These are phyloP conservation scores for Protomyces inouyei DNA, from an alignment of 1,139 yeast species.

Conservation along the genomic window DNA sequence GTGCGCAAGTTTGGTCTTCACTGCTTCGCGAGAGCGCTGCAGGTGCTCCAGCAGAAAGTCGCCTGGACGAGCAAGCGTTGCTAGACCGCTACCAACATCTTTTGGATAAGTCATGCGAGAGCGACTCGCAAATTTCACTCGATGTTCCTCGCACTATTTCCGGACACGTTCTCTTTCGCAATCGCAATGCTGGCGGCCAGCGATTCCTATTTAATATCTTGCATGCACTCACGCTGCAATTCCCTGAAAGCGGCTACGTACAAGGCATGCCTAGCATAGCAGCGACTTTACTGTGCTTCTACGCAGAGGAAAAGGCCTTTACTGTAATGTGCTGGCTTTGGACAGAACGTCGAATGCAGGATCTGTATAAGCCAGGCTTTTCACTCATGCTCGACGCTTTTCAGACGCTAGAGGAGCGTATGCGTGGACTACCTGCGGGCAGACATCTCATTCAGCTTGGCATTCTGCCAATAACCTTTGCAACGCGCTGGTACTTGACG, in stretches of 20 bases:
- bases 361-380: conserved; percentile 31
- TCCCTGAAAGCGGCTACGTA: conserved; percentile 33
- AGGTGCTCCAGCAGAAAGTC: conserved; percentile 23
- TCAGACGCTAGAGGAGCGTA: conserved; percentile 27
- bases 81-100: conserved; percentile 1
- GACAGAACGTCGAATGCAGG: conserved; percentile 27
- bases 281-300: conserved; percentile 34
- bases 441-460: conserved; percentile 27
- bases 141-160: conserved; percentile 35
- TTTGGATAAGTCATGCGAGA: conserved; percentile 26
- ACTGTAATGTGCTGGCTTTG: conserved; percentile 31
- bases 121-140: conserved; percentile 34
- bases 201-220: conserved; percentile 33
- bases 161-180: conserved; percentile 33
- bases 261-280: conserved; percentile 36
- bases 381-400: conserved; percentile 30
- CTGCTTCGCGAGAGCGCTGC: neutral
- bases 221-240: conserved; percentile 33
- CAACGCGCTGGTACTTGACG: conserved; percentile 35
- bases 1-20: conserved; percentile 30
- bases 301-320: conserved; percentile 32
- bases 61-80: conserved; percentile 1
- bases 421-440: conserved; percentile 27
- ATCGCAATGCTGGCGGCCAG: conserved; percentile 33
- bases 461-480: conserved; percentile 32